Evolutionary conservation across 108 stramenopile genomes (phyloP), one percentile per base, ranked within the genome.

Genomic region (Nitzschia palea): DNA sequence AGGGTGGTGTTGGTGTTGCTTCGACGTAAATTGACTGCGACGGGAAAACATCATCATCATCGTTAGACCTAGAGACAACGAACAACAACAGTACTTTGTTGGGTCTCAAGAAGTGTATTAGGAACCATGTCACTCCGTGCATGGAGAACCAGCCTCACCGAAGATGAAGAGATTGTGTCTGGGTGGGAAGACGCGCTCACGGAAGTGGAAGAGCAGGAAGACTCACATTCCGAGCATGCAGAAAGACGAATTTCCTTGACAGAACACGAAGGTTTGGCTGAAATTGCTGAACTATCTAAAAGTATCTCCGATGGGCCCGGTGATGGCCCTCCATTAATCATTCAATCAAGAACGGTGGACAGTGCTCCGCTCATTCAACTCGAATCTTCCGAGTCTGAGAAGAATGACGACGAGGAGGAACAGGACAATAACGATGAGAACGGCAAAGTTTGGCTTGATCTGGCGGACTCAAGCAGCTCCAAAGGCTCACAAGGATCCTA

Each of bases 401-500:
- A 25, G 9, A 30, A 55, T 14, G 54, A 17, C 5, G 18, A 31
- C 18, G 59, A 60, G n/a, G 32, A 40, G 23, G 17, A 56, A 20
- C 29, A 40, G 2, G 59, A 15, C 17, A 43, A 64, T 3, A 28
- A 50, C 42, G 56, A 55, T 14, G 60, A 18, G 29, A 55, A 62
- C 40, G 34, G 26, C 23, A 55, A 50, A 0, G 50, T 40, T 3
- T 62, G 50, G 51, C 60, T 71, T 33, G 50, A 71, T 31, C 50
- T 71, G 15, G 61, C 60, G 42, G 60, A 45, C 1, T 62, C 70
- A 9, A 71, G 70, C 43, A 62, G 59, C 37, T 61, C 59, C 35
- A 60, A 55, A 31, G 70, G 70, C 42, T 71, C 70, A 10, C 70
- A 62, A 26, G 70, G 61, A 0, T 59, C 57, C 2, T 71, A 62